Conservation (phyloP, 371 early-diverging fungal species). For the Mortierella sp. region DNA sequence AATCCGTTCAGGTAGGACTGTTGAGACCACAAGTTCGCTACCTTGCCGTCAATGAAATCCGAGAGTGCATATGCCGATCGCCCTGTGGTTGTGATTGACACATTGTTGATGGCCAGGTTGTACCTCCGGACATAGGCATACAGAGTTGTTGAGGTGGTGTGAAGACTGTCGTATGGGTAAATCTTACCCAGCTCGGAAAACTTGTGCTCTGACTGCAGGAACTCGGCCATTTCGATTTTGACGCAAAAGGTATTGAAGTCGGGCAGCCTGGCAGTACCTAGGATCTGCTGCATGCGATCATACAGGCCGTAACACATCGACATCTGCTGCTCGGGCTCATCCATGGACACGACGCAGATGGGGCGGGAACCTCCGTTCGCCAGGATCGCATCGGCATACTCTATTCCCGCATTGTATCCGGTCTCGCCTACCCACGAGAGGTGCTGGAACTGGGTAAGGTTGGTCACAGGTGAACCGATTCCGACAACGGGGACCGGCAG, state of each 20-base stretch:
- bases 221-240: conserved; percentile 16
- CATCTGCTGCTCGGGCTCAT: conserved; percentile 26
- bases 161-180: conserved; percentile 37
- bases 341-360: conserved; percentile 26
- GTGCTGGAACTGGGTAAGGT: conserved; percentile 11
- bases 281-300: conserved; percentile 13
- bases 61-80: conserved; percentile 19
- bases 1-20: conserved; percentile 41
- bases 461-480: conserved; percentile 17
- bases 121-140: conserved; percentile 21
- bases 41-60: conserved; percentile 18
- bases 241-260: conserved; percentile 31
- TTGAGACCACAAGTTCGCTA: conserved; percentile 36
- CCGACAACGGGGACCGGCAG: conserved; percentile 36
- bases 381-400: conserved; percentile 34
- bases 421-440: conserved; percentile 42
- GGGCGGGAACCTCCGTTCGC: not conserved
- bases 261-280: conserved; percentile 10
- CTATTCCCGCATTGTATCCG: conserved; percentile 22
- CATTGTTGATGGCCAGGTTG: not conserved
- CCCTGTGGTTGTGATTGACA: conserved; percentile 33
- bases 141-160: conserved; percentile 25
- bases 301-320: conserved; percentile 37
- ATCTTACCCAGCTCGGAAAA: conserved; percentile 7
- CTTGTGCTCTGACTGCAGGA: not conserved